A percentile compares a stretch with the other conserved stretches of the same genome.
Conservation (phyloP, 768 basidiomycete genomes). For the Amanita rubescens region DNA sequence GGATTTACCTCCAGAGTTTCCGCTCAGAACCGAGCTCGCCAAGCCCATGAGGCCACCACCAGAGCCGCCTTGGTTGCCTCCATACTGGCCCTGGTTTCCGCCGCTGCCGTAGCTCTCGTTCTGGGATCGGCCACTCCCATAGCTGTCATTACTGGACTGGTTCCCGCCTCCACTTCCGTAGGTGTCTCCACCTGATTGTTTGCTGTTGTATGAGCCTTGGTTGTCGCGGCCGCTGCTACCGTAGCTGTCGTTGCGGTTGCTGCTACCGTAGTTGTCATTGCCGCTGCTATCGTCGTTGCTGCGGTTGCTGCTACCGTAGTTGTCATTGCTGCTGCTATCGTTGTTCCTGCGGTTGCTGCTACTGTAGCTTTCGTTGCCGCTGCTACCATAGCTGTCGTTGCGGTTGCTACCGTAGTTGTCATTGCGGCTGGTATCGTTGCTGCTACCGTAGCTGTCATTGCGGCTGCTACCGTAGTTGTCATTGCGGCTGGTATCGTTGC, state of each 20-base stretch:
- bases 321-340: too few relatives aligned
- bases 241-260: neutral
- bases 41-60: neutral
- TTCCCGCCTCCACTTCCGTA: neutral
- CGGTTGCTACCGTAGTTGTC: neutral
- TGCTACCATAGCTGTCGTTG: neutral
- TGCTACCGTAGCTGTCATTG: neutral
- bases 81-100: neutral
- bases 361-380: too few relatives aligned
- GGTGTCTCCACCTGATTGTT: too few relatives aligned
- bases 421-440: too few relatives aligned
- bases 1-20: neutral
- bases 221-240: neutral
- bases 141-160: neutral
- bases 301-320: slow-evolving; percentile 1
- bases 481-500: neutral
- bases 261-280: neutral
- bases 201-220: too few relatives aligned
- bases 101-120: neutral
- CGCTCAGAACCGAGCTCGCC: neutral
- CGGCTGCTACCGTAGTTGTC: neutral
- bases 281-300: too few relatives aligned
- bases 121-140: neutral
- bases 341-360: too few relatives aligned
- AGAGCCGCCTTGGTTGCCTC: neutral